Evolutionary conservation across 108 stramenopile genomes (phyloP).

Genomic region (Seminavis robusta): DNA sequence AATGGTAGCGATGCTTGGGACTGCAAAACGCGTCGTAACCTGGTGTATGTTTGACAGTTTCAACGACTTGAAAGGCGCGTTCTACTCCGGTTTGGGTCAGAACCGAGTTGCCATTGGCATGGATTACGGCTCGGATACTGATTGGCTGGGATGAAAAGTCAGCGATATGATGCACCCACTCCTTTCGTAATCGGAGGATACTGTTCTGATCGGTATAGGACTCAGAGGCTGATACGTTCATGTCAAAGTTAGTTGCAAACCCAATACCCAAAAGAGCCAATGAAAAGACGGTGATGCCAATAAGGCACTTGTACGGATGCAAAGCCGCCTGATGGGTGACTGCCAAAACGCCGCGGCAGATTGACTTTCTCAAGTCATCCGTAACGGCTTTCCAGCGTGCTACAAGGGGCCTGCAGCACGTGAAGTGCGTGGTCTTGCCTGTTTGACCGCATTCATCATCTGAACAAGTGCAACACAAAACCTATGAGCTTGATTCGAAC

Average conservation of each 20-base stretch:
- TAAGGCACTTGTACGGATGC: too few species aligned
- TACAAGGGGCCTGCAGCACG: too few species aligned
- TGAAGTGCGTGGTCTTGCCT: too few species aligned
- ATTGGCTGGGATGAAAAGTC: not conserved
- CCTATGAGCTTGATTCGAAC: too few species aligned
- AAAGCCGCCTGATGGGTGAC: too few species aligned
- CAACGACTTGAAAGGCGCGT: constrained; percentile 12
- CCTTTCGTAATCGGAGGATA: not conserved
- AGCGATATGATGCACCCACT: constrained; percentile 5
- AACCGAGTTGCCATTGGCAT: constrained; percentile 12
- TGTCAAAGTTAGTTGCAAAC: constrained; percentile 18
- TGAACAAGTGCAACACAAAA: too few species aligned
- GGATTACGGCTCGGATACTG: constrained; percentile 1
- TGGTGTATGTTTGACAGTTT: not conserved
- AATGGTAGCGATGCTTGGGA: not conserved
- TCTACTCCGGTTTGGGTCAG: constrained; percentile 1
- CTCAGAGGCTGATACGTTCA: constrained; percentile 19
- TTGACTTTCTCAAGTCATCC: too few species aligned
- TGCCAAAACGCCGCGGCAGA: too few species aligned
- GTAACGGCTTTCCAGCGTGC: too few species aligned
- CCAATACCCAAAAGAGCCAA: constrained; percentile 9
- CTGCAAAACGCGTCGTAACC: constrained; percentile 18
- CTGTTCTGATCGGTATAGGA: constrained; percentile 9
- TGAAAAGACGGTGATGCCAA: too few species aligned
- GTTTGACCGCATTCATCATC: too few species aligned